Conservation (phyloP, 1,284 basidiomycete genomes). For the Cystobasidium slooffiae region DNA sequence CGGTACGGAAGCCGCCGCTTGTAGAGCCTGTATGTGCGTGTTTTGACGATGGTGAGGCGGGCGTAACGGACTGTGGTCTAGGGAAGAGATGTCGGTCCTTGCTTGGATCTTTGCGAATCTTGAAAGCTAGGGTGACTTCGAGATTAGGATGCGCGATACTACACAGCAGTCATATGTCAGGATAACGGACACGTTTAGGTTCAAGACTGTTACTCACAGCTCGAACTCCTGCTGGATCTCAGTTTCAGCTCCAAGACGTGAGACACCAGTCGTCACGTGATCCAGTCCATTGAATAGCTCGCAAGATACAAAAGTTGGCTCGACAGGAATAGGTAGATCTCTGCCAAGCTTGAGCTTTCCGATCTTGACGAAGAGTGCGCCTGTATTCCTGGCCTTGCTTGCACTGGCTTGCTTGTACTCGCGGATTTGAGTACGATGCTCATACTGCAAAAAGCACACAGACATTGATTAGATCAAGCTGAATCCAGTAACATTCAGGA, state of each 20-base stretch:
- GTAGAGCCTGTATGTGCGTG: slow-evolving; percentile 34
- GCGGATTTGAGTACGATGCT: slow-evolving; percentile 36
- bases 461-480: not conserved
- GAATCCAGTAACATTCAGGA: not conserved
- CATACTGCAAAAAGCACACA: slow-evolving; percentile 9
- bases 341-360: slow-evolving; percentile 33
- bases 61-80: slow-evolving; percentile 12
- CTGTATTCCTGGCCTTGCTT: slow-evolving; percentile 20
- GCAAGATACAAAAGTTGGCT: slow-evolving; percentile 35
- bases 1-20: slow-evolving; percentile 31
- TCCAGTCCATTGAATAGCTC: slow-evolving; percentile 29
- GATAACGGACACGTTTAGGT: not conserved
- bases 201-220: slow-evolving; percentile 17
- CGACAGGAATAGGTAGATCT: slow-evolving; percentile 19
- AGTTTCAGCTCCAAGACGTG: slow-evolving; percentile 9
- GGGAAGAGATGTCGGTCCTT: slow-evolving; percentile 36
- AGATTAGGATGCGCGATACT: slow-evolving; percentile 38
- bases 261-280: slow-evolving; percentile 29
- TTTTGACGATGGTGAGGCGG: slow-evolving; percentile 22
- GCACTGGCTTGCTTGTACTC: slow-evolving; percentile 44
- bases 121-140: slow-evolving; percentile 40
- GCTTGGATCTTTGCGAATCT: slow-evolving; percentile 33
- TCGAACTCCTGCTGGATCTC: slow-evolving; percentile 36
- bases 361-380: slow-evolving; percentile 42
- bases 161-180: not conserved